Conservation (phyloP, 2,329 filamentous ascomycete genomes). For the Ophiostoma tasmaniense region DNA sequence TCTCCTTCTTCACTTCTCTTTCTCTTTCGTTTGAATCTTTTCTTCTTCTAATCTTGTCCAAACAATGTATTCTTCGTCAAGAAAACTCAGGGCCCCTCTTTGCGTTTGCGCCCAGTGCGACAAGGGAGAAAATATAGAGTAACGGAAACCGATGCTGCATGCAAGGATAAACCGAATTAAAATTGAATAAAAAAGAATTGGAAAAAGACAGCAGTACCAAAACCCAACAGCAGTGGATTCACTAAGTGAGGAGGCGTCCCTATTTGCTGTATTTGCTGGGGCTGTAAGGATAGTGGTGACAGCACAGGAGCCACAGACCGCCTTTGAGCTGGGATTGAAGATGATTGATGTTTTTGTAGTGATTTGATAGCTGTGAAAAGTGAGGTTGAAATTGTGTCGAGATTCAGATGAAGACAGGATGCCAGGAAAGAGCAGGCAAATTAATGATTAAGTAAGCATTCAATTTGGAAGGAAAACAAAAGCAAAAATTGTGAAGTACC, state of each 20-base stretch:
- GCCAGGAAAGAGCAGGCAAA: not conserved
- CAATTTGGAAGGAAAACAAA: not conserved
- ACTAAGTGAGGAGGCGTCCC: not conserved
- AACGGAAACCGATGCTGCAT: slow-evolving; percentile 10
- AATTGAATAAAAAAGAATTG: slow-evolving; percentile 3
- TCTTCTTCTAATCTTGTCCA: not conserved
- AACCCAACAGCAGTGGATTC: slow-evolving; percentile 5
- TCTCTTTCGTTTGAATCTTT: not conserved
- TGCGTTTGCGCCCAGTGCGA: slow-evolving; percentile 13
- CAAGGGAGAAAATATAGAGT: slow-evolving; percentile 14
- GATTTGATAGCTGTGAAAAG: not conserved
- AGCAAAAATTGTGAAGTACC: not conserved
- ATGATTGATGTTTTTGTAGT: not conserved
- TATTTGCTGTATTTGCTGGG: not conserved
- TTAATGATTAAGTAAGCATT: not conserved
- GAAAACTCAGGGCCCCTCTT: slow-evolving; percentile 15
- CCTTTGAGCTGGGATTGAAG: not conserved
- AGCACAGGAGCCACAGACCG: not conserved
- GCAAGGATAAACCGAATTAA: slow-evolving; percentile 7
- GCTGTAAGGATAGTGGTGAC: not conserved
- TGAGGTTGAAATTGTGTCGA: not conserved
- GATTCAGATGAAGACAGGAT: not conserved
- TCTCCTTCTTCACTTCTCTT: not conserved
- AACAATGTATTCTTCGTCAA: not conserved
- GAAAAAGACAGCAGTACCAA: not conserved